Evolutionary conservation across 208 protist species (phyloP), one percentile per base, ranked within the genome.

Genomic region (Wallacemonas sp.): DNA sequence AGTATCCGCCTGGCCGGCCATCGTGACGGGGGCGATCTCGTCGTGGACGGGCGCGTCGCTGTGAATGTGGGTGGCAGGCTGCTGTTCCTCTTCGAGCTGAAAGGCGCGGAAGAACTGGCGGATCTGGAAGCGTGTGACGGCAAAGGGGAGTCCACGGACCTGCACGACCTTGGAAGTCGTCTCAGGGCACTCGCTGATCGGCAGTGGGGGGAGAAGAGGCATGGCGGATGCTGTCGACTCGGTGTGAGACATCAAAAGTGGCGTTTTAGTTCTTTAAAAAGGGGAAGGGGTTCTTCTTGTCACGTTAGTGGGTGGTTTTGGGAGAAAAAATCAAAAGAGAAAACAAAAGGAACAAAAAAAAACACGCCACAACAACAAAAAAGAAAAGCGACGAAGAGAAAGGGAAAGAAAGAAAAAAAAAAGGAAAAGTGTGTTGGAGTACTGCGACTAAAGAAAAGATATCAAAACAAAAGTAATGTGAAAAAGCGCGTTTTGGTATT

Each of bases 91-190:
- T 11, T 59, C 52, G 22, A 88, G 20, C 20, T 67, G 62, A 54
- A 79, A 79, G 14, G 61, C 72, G 3, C 29, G 32, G 72, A 88
- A 88, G 59, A 84, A 82, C 18, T 41, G 48, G 28, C 69, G 67
- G 23, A 88, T 70, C 23, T 79, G 46, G 38, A 72, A 52, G 25
- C 70, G 63, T 18, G 65, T 77, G 8, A 77, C 68, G 41, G 67
- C 57, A 46, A 80, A 82, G 16, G 82, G 82, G 2, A 85, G 67
- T 2, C 82, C 82, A 28, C 74, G 64, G 31, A 85, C 55, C 23
- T 68, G 72, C 5, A 88, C n/a, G 10, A 84, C 67, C 2, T 57
- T 70, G 25, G 50, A 38, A 3, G 26, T 61, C n/a, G 41, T 41
- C 29, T 31, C 41, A 11, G 52, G 23, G 11, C 36, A 49, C 39